A percentile compares a stretch with the other conserved stretches of the same genome.
phyloP scores from a whole-genome alignment of 345 rosid genomes.

The Eucalyptus tenuipes region DNA sequence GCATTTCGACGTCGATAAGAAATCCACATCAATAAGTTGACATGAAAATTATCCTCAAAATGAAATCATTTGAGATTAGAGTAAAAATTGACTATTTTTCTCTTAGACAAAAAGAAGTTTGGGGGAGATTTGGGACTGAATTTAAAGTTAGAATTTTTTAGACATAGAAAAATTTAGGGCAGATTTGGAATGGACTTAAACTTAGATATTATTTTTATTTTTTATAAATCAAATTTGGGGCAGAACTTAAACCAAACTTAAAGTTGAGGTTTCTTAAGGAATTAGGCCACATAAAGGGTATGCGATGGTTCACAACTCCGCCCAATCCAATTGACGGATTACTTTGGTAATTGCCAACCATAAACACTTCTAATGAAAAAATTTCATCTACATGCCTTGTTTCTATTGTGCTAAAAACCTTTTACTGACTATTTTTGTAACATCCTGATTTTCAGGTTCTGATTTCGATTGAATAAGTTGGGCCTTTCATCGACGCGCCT shows the following conservation, averaged over 20 bases:
- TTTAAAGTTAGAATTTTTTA: not conserved
- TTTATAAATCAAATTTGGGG: not conserved
- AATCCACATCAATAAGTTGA: not conserved
- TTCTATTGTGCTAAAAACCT: not conserved
- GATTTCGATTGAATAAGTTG: too few relatives aligned
- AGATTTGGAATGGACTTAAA: not conserved
- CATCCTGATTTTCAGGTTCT: too few relatives aligned
- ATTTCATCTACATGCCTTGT: not conserved
- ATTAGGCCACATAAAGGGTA: not conserved
- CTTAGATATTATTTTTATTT: too few relatives aligned
- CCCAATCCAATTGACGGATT: not conserved
- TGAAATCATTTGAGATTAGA: not conserved
- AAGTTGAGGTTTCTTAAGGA: not conserved
- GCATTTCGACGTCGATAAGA: not conserved
- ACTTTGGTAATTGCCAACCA: not conserved
- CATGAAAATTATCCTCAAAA: not conserved
- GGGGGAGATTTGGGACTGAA: not conserved
- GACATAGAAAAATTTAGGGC: too few relatives aligned
- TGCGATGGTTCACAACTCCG: not conserved
- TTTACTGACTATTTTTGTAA: not conserved
- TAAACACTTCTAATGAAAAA: not conserved
- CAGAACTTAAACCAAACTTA: not conserved
- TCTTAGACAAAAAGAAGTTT: too few relatives aligned
- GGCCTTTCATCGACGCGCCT: too few relatives aligned
- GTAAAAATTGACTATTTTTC: not conserved